These are phyloP conservation scores for Ceratocystiopsis sp. DNA, from an alignment of 2,329 filamentous ascomycete species.

Conservation along the genomic window DNA sequence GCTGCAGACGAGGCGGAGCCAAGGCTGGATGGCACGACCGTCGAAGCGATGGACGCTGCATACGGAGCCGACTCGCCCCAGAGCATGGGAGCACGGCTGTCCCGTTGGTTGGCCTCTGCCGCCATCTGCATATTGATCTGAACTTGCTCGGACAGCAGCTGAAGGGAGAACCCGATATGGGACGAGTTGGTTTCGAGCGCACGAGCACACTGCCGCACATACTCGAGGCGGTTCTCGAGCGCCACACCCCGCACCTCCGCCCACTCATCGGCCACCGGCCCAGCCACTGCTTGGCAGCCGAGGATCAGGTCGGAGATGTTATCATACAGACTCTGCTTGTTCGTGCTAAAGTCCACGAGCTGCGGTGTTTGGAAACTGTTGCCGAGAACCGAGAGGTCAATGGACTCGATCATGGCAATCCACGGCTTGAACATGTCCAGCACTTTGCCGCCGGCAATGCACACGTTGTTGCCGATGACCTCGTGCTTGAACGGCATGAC, in stretches of 20 bases:
- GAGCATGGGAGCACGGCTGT: slow-evolving; percentile 36
- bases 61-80: slow-evolving; percentile 42
- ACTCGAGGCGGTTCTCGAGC: slow-evolving; percentile 68
- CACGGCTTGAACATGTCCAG: slow-evolving; percentile 81
- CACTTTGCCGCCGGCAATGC: slow-evolving; percentile 59
- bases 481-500: slow-evolving; percentile 65
- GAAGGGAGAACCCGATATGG: slow-evolving; percentile 74
- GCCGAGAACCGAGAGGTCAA: slow-evolving; percentile 67
- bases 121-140: slow-evolving; percentile 36
- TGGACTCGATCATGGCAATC: slow-evolving; percentile 78
- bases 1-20: slow-evolving; percentile 1
- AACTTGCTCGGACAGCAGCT: slow-evolving; percentile 71
- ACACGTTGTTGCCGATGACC: slow-evolving; percentile 66
- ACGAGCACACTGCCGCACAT: slow-evolving; percentile 59
- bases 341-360: slow-evolving; percentile 67
- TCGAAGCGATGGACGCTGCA: slow-evolving; percentile 17
- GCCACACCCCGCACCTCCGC: slow-evolving; percentile 79
- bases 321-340: slow-evolving; percentile 91
- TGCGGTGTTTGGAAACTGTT: slow-evolving; percentile 71
- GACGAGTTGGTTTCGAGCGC: slow-evolving; percentile 75
- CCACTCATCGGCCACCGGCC: slow-evolving; percentile 89
- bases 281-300: slow-evolving; percentile 79
- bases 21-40: neutral
- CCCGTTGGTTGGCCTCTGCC: slow-evolving; percentile 25
- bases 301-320: slow-evolving; percentile 78